Base-by-base conservation (phyloP, 208 protist species). In the Leishmania braziliensis region DNA sequence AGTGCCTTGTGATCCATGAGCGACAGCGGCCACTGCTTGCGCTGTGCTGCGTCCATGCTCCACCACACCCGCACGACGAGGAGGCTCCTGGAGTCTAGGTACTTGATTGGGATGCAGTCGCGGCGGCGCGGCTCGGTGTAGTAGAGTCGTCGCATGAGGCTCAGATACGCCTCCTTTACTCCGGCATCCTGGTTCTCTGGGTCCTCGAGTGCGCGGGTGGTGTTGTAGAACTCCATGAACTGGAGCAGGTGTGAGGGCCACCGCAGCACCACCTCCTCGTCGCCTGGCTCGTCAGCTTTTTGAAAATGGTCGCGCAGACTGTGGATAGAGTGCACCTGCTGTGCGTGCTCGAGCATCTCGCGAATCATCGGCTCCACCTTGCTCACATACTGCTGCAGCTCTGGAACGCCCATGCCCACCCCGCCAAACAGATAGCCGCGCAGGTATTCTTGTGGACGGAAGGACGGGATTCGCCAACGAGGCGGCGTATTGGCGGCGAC, bases 181-280 rank as follows among this genome's bases (percentile, higher is more conserved):
- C 93, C 85, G 62, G 80, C 20, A 63, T 89, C 56, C 58, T 91
- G 82, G 56, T 95, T 94, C 54, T 93, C 84, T 29, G 88, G 89
- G 82, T 95, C 90, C 73, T 96, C 87, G 51, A 97, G 77, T 14
- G 91, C 90, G 48, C 91, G 86, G 18, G 82, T 89, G 58, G 91
- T 92, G 81, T 96, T 96, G 86, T 94, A 91, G 85, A 95, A 96
- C 84, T 98, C 94, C 73, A 97, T 81, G 78, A 97, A 98, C 80
- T 98, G 95, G 88, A 98, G 88, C 48, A 96, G 72, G 70, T 95
- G 91, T 46, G 88, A 86, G 16, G 95, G 95, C 94, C 95, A 98
- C 26, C 86, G 86, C 68, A 95, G 77, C 33, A 98, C 89, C 39
- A 95, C 86, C 76, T 90, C 51, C 78, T 91, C 90, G 62, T 87